Evolutionary conservation across 257 asterid genomes (phyloP), one percentile per base, ranked within the genome.

Genomic region (Scutellaria baicalensis): DNA sequence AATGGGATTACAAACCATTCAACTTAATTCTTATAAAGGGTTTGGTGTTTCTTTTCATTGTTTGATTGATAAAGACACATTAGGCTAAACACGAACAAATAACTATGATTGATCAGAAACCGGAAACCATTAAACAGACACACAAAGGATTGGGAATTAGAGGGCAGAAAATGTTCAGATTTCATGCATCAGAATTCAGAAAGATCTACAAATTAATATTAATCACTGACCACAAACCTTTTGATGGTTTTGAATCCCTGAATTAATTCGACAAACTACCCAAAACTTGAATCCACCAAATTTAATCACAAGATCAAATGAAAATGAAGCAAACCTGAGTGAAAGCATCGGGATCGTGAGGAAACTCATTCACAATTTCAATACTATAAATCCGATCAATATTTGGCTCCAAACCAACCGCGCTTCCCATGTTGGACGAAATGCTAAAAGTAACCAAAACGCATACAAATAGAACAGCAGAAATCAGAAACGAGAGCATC

Each of bases 271-370:
- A 7, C 14, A 47, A 39, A 49, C 14, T 12, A 27, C 10, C 16
- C 16, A 12, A 49, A 33, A 69, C 59, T 43, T 14, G 36, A 20
- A 64, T 7, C 57, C 6, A 9, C 20, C 17, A 40, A 45, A 62
- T 0, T 14, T 10, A 44, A 13, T 21, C 4, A 33, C 44, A 23
- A 70, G 0, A 31, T 3, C 23, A 40, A 55, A 69, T 60, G 39
- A 18, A 71, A 42, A 58, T 35, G 40, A 38, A 36, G 67, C 5
- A 50, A 54, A 92, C 98, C 98, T 92, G 96, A 65, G 96, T 90
- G 57, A 92, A 92, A 10, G 98, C 98, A 11, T 17, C 39, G 3
- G 96, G 89, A 75, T 92, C 97, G 73, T 92, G 98, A 50, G 95
- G 95, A 72, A 80, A 92, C 81, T 77, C 96, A 59, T 82, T 84